A percentile compares a stretch with the other conserved stretches of the same genome.
phyloP scores from a whole-genome alignment of 805 yeast species.

The Candida insectalens region DNA sequence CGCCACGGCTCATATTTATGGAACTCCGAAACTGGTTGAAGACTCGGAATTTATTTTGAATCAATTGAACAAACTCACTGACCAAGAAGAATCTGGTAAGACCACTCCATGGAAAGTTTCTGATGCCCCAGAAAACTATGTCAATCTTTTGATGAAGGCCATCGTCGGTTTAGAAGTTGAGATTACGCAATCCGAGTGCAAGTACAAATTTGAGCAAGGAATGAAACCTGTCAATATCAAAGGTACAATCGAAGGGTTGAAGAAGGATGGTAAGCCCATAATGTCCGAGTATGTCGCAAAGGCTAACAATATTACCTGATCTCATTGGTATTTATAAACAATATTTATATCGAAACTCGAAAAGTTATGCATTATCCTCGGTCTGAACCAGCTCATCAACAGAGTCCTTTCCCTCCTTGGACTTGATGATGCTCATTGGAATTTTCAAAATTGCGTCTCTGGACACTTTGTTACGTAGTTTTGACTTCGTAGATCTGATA shows the following conservation, averaged over 20 bases:
- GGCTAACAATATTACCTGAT: too few relatives aligned
- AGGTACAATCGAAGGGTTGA: constrained; percentile 32
- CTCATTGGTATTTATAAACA: too few relatives aligned
- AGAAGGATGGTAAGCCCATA: constrained; percentile 10
- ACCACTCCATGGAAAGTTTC: constrained; percentile 38
- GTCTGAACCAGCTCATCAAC: too few relatives aligned
- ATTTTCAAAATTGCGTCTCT: too few relatives aligned
- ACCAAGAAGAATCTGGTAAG: constrained; percentile 36
- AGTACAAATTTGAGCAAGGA: constrained; percentile 52
- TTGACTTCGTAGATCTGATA: constrained; percentile 45
- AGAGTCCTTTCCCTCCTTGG: too few relatives aligned
- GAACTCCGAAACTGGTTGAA: constrained; percentile 33
- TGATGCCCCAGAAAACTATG: constrained; percentile 46
- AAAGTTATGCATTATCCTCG: too few relatives aligned
- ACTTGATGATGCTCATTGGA: too few relatives aligned
- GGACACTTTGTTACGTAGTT: too few relatives aligned
- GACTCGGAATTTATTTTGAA: constrained; percentile 37
- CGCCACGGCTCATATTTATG: constrained; percentile 46
- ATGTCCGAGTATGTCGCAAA: background rate
- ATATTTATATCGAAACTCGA: too few relatives aligned
- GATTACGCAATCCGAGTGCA: constrained; percentile 35
- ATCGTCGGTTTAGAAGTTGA: constrained; percentile 50
- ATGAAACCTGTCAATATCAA: constrained; percentile 31
- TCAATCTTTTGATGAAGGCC: constrained; percentile 33
- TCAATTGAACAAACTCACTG: constrained; percentile 35